phyloP scores from a whole-genome alignment of 2,329 filamentous ascomycete species.

The Chrysoporthe austroafricana region DNA sequence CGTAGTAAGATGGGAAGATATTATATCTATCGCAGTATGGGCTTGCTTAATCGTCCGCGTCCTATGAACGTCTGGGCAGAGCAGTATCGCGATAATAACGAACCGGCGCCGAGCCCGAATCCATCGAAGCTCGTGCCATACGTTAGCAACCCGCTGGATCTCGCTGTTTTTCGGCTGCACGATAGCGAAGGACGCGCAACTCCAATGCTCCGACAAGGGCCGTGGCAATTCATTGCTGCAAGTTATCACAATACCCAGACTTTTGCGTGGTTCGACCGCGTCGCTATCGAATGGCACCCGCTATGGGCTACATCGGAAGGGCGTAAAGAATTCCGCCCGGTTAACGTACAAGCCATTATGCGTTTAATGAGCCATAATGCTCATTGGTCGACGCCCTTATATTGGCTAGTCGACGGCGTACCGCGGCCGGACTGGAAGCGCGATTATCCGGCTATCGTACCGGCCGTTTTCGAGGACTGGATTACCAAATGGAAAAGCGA shows the following conservation, averaged over 20 bases:
- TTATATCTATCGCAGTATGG: conserved; percentile 9
- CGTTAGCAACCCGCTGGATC: not conserved
- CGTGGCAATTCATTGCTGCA: not conserved
- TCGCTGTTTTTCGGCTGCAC: conserved; percentile 12
- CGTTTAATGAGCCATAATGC: not conserved
- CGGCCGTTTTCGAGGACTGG: not conserved
- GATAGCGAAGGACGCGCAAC: conserved; percentile 11
- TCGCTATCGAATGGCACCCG: conserved; percentile 15
- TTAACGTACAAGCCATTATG: not conserved
- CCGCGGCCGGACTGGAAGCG: conserved; percentile 16
- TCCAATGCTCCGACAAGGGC: conserved; percentile 6
- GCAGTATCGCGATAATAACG: not conserved
- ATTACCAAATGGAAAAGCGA: not conserved
- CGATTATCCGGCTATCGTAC: conserved; percentile 1
- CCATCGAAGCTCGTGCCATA: not conserved
- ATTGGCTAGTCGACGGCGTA: conserved; percentile 15
- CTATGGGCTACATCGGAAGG: not conserved
- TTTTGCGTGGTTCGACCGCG: not conserved
- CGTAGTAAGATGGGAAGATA: not conserved
- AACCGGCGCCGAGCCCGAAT: not conserved
- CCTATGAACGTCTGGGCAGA: not conserved
- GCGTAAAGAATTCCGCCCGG: not conserved
- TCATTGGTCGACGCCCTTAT: not conserved
- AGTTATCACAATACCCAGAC: not conserved
- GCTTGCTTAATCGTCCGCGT: conserved; percentile 3